phyloP scores from a whole-genome alignment of 2,329 filamentous ascomycete species.

The Trichocomaceae sp. region DNA sequence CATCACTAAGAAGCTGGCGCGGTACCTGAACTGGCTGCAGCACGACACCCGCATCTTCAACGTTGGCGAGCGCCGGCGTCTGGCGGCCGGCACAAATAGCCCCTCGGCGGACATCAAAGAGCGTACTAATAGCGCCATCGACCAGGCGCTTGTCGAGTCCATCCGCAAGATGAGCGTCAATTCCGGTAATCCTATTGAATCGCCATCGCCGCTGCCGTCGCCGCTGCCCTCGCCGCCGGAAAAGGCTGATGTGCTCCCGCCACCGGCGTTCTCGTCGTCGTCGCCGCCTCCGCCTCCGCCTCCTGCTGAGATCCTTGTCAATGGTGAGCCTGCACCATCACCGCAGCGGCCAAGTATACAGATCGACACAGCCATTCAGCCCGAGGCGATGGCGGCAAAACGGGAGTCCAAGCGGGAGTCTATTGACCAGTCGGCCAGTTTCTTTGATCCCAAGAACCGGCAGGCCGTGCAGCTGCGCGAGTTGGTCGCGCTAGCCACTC shows the following conservation, averaged over 20 bases:
- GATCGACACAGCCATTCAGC: neutral
- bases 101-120: constrained; percentile 19
- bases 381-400: no score
- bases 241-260: constrained; percentile 30
- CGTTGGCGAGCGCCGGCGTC: constrained; percentile 81
- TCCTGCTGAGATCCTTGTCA: constrained; percentile 53
- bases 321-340: constrained; percentile 37
- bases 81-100: constrained; percentile 55
- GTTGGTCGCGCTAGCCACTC: constrained; percentile 82
- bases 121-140: constrained; percentile 26
- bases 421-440: constrained; percentile 83
- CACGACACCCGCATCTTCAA: constrained; percentile 97
- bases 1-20: constrained; percentile 94
- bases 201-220: constrained; percentile 14
- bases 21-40: constrained; percentile 95
- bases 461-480: constrained; percentile 77
- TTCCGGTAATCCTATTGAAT: constrained; percentile 21
- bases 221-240: constrained; percentile 17
- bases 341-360: constrained; percentile 17
- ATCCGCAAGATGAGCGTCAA: constrained; percentile 39
- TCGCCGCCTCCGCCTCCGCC: no score
- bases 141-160: constrained; percentile 39
- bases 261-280: constrained; percentile 28
- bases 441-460: constrained; percentile 88
- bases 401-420: constrained; percentile 39